These are phyloP conservation scores for Fusarium coicis DNA, from an alignment of 2,329 filamentous ascomycete species.

Conservation along the genomic window DNA sequence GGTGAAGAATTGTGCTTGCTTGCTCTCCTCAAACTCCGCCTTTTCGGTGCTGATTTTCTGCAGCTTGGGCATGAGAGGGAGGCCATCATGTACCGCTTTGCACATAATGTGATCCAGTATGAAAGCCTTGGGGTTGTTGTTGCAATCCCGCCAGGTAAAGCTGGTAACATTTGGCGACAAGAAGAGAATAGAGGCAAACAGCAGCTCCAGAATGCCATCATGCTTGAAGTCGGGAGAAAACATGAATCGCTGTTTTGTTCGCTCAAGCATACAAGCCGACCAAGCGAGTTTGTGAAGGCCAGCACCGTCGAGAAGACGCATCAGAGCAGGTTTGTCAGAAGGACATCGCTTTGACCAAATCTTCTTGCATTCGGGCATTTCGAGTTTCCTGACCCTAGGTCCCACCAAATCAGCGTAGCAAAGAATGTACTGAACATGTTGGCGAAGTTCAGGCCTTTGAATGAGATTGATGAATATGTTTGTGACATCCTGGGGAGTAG, in stretches of 20 bases:
- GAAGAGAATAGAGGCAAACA: constrained; percentile 26
- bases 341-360: constrained; percentile 10
- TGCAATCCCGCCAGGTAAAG: constrained; percentile 22
- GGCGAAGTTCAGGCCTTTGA: constrained; percentile 22
- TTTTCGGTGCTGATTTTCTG: constrained; percentile 16
- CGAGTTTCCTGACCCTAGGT: neutral
- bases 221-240: constrained; percentile 30
- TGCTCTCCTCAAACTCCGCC: neutral
- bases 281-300: constrained; percentile 20
- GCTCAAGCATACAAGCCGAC: constrained; percentile 19
- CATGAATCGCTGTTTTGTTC: constrained; percentile 17
- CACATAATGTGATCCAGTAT: constrained; percentile 5
- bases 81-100: neutral
- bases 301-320: neutral
- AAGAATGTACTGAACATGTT: constrained; percentile 16
- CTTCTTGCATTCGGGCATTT: constrained; percentile 2
- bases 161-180: constrained; percentile 19
- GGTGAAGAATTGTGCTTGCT: constrained; percentile 26
- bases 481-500: constrained; percentile 5
- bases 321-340: constrained; percentile 13
- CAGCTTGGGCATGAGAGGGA: constrained; percentile 21
- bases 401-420: constrained; percentile 3
- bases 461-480: constrained; percentile 25
- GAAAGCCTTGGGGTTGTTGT: constrained; percentile 17
- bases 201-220: constrained; percentile 25